Base-by-base conservation (phyloP, 2,329 filamentous ascomycete species). In the Decorospora gaudefroyi region DNA sequence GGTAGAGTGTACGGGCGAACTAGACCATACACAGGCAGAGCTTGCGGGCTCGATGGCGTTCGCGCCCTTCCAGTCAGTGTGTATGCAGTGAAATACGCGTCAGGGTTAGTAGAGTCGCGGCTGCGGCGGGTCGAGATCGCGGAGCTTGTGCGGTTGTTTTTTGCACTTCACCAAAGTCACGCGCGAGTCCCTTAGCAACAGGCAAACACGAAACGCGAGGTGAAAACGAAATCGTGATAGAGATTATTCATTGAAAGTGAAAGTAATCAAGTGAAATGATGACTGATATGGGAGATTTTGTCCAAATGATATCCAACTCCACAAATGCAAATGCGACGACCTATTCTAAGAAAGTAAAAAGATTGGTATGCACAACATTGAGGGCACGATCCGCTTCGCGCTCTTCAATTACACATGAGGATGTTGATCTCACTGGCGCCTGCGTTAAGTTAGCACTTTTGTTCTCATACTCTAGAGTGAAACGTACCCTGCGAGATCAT, bases 341-440 rank as follows among this genome's bases (percentile, higher is more conserved):
- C 54, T 67, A 90, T 51, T 96, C 91, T 64, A 96, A 78, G 73
- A 96, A 97, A 1, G 91, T 96, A 69, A 99, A 97, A 44, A 99
- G 82, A 74, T 91, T 92, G 13, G 93, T 97, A 70, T 99, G 93
- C 55, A 99, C 79, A 63, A 97, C 90, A 68, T 95, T 97, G 78
- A 99, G 87, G 19, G 93, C 93, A 57, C 93, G 84, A 58, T 91
- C 90, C 15, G 93, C 91, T 67, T 97, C 90, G 55, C 85, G 79
- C 57, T 90, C 89, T 62, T 95, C 90, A 68, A 99, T 95, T 31
- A 99, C 93, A 67, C 93, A 99, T 8, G 90, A 96, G n/a, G 49
- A 99, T 99, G 71, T 97, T 99, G 74, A 99, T 99, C 76, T 99
- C 93, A 68, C 91, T 96, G 17, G 93, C 93, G 62, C 91, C 90